Base-by-base conservation (phyloP, 1,139 yeast genomes). In the Petasospora fabianii region DNA sequence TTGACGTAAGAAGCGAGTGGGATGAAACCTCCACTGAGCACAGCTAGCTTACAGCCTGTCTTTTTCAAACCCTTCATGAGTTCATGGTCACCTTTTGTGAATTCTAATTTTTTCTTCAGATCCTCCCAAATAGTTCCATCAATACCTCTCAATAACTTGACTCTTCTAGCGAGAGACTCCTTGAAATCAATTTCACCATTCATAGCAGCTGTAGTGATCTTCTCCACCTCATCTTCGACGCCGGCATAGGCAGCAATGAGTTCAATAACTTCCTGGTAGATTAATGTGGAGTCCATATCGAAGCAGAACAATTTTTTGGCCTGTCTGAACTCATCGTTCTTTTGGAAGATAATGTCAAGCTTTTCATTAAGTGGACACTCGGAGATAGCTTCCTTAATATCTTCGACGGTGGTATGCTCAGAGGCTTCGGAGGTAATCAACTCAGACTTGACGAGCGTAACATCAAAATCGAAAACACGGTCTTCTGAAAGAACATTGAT, bases 201-300 rank as follows among this genome's bases (percentile, higher is more conserved):
- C 99, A 94, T 94, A 27, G 98, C 98, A 30, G 90, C 71, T 32
- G 84, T 88, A 5, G 99, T 94, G 56, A 94, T 90, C 38, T 73
- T 77, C 6, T 84, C 80, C 12, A 86, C 95, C 58, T 82, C 67
- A 3, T 69, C 75, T 52, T 85, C 94, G 21, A 85, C 88, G 46
- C 73, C 71, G n/a, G 92, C 95, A 51, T 81, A 79, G 0, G 84
- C 87, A 4, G 98, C 98, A 50, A 94, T 90, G 58, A 92, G 66
- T 59, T 94, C 99, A 51, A 92, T 92, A 34, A 92, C 97, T 63
- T 94, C 99, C 63, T 94, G 97, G 61, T 85, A 82, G 51, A 94
- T 94, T 58, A 94, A 68, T 0, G 98, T 94, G 1, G 97, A 90
- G 65, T 94, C 99, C 98, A 94, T 94, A 56, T 94, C 98, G 56